Conservation (phyloP, 2,329 filamentous ascomycete genomes). For the Dactylellina sp. region DNA sequence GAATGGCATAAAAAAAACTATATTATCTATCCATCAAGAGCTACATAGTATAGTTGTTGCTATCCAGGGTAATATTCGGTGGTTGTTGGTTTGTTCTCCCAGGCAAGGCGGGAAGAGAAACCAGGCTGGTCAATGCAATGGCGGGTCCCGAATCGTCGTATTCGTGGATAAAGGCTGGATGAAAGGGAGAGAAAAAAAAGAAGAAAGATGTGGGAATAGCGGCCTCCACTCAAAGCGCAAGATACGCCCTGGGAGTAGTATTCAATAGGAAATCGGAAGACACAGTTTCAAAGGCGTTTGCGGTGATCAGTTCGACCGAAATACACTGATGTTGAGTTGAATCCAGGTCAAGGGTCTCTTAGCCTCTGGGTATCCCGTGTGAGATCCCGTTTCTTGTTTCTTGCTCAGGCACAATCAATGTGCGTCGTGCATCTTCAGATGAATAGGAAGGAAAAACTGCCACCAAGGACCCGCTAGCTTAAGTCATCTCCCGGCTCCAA, state of each 20-base stretch:
- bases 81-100: conserved; percentile 29
- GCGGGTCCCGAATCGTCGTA: conserved; percentile 32
- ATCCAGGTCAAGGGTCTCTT: conserved; percentile 9
- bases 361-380: conserved; percentile 15
- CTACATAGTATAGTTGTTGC: conserved; percentile 10
- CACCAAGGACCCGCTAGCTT: conserved; percentile 23
- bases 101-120: conserved; percentile 27
- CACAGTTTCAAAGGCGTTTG: conserved; percentile 51
- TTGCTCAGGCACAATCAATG: conserved; percentile 18
- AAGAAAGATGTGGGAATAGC: conserved; percentile 4
- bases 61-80: conserved; percentile 44
- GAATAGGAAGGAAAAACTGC: conserved; percentile 37
- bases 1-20: conserved; percentile 20
- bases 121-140: conserved; percentile 8
- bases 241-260: conserved; percentile 3
- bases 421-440: conserved; percentile 28
- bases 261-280: conserved; percentile 32
- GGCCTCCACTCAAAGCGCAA: conserved; percentile 26
- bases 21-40: conserved; percentile 43
- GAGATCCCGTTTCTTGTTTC: conserved; percentile 36
- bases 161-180: conserved; percentile 4
- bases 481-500: conserved; percentile 23
- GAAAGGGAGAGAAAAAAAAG: conserved; percentile 20
- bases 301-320: conserved; percentile 18
- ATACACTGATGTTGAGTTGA: conserved; percentile 16